A percentile compares a stretch with the other conserved stretches of the same genome.
phyloP scores from a whole-genome alignment of 2,329 filamentous ascomycete species.

The Epichloe hybrida region DNA sequence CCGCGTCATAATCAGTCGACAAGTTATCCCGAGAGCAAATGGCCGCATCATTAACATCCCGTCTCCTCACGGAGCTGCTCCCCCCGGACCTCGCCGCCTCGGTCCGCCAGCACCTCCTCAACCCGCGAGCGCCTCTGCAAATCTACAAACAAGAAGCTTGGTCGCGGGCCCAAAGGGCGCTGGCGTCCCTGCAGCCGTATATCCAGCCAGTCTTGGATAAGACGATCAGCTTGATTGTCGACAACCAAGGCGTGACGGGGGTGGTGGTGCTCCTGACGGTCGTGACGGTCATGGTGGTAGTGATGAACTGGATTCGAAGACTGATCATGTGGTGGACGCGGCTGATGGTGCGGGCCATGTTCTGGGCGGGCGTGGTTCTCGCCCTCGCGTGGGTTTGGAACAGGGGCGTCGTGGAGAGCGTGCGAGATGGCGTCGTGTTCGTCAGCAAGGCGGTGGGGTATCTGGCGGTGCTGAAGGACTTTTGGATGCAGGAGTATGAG shows the following conservation, averaged over 20 bases:
- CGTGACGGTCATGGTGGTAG: slow-evolving; percentile 43
- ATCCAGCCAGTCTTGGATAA: slow-evolving; percentile 30
- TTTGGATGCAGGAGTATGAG: slow-evolving; percentile 45
- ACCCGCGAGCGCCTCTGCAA: slow-evolving; percentile 32
- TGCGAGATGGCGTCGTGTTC: slow-evolving; percentile 40
- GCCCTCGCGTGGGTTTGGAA: slow-evolving; percentile 46
- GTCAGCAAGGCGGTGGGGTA: slow-evolving; percentile 32
- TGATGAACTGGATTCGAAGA: slow-evolving; percentile 58
- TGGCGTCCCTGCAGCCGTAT: slow-evolving; percentile 25
- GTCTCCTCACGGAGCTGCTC: slow-evolving; percentile 27
- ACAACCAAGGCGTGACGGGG: slow-evolving; percentile 21
- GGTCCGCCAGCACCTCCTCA: slow-evolving; percentile 34
- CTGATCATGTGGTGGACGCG: slow-evolving; percentile 65
- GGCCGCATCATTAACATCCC: slow-evolving; percentile 18
- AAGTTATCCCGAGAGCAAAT: slow-evolving; percentile 8
- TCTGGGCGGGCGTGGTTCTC: slow-evolving; percentile 48
- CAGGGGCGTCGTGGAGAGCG: slow-evolving; percentile 51
- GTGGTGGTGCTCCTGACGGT: slow-evolving; percentile 20
- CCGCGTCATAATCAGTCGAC: no score
- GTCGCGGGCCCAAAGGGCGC: slow-evolving; percentile 14
- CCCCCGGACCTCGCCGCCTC: slow-evolving; percentile 30
- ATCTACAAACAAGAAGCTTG: slow-evolving; percentile 22
- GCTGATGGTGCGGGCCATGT: slow-evolving; percentile 46
- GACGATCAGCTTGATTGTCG: slow-evolving; percentile 18
- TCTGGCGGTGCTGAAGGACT: slow-evolving; percentile 32